These are phyloP conservation scores for Termitomyces sp. DNA, from an alignment of 768 basidiomycete species.

Conservation along the genomic window DNA sequence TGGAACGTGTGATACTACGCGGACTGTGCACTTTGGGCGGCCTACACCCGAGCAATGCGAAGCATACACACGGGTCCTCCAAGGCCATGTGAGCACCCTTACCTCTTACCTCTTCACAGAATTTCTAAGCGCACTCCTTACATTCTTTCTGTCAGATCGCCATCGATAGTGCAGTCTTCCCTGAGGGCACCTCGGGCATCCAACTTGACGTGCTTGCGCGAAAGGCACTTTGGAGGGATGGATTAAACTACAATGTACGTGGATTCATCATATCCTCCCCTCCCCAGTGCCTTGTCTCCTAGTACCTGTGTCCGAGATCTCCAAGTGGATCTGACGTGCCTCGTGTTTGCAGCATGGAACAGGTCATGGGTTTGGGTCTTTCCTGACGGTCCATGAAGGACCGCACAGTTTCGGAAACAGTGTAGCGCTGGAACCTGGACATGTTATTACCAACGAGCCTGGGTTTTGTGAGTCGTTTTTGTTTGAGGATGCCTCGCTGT, in stretches of 20 bases:
- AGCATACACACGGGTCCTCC: conserved; percentile 91
- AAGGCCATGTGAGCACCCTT: conserved; percentile 77
- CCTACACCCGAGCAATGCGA: conserved; percentile 82
- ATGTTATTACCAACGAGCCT: conserved; percentile 92
- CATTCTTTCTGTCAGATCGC: conserved; percentile 56
- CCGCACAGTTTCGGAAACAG: conserved; percentile 71
- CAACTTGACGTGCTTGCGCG: conserved; percentile 89
- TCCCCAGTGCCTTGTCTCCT: background rate
- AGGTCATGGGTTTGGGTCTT: conserved; percentile 86
- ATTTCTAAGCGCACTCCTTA: conserved; percentile 13
- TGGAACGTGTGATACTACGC: conserved; percentile 83
- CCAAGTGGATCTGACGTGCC: conserved; percentile 6
- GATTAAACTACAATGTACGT: conserved; percentile 71
- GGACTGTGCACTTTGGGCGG: conserved; percentile 83
- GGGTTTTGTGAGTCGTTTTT: conserved; percentile 65
- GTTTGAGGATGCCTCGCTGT: conserved; percentile 8
- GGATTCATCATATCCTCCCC: background rate
- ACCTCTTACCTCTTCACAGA: conserved; percentile 10
- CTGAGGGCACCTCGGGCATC: conserved; percentile 79
- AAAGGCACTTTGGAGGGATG: conserved; percentile 82
- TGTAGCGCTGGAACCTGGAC: conserved; percentile 72
- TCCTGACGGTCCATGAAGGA: conserved; percentile 82
- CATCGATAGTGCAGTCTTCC: conserved; percentile 86
- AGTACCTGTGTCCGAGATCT: background rate
- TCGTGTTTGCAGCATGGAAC: conserved; percentile 66